A percentile compares a stretch with the other conserved stretches of the same genome.
These are phyloP conservation scores for Boletus bicolor DNA, from an alignment of 768 basidiomycete genomes.

Conservation along the genomic window DNA sequence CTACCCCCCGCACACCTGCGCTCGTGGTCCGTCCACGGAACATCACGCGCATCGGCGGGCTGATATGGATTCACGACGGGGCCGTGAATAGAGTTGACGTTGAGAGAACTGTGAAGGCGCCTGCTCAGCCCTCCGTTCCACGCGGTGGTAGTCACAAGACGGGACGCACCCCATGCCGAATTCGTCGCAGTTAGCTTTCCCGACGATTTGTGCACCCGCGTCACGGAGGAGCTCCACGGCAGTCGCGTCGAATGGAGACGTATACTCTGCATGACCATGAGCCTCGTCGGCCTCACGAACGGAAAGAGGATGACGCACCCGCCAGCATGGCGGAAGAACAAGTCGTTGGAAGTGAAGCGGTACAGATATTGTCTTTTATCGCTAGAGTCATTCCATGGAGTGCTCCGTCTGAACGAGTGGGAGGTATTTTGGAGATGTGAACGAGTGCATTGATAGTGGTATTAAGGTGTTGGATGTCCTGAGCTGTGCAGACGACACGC, in stretches of 20 bases:
- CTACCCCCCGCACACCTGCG: conserved; percentile 82
- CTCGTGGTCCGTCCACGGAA: conserved; percentile 32
- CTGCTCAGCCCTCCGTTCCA: not conserved
- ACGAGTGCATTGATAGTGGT: conserved; percentile 56
- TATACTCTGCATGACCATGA: conserved; percentile 51
- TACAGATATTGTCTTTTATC: conserved; percentile 88
- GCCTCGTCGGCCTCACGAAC: not conserved
- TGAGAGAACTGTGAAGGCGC: conserved; percentile 57
- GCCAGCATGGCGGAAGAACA: conserved; percentile 77
- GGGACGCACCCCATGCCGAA: conserved; percentile 91
- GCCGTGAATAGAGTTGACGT: conserved; percentile 69
- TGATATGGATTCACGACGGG: conserved; percentile 76
- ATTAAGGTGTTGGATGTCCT: conserved; percentile 28
- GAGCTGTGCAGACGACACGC: conserved; percentile 9
- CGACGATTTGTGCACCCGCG: conserved; percentile 67
- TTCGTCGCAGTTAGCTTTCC: conserved; percentile 95
- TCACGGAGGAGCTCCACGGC: conserved; percentile 61
- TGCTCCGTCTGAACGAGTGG: conserved; percentile 15
- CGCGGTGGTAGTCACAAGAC: not conserved
- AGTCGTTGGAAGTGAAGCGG: conserved; percentile 58
- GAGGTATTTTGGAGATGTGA: conserved; percentile 12
- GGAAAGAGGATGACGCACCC: conserved; percentile 37
- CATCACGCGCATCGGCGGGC: conserved; percentile 11
- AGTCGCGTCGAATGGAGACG: conserved; percentile 83
- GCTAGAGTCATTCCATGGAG: conserved; percentile 54